Evolutionary conservation across 352 stramenopile genomes (phyloP).

Genomic region (Phytophthora multivora): DNA sequence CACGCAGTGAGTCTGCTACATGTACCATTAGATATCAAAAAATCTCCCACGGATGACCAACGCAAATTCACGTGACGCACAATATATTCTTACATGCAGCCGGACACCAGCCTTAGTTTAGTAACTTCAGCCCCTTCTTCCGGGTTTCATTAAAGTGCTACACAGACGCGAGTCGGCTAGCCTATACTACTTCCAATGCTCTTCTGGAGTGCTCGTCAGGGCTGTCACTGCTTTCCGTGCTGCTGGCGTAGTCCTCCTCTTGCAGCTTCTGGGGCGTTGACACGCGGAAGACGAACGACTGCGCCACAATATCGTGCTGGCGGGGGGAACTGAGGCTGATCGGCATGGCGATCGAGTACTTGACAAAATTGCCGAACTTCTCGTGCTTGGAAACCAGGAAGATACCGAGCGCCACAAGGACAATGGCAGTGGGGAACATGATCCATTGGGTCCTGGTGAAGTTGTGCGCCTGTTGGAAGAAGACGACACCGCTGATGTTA

Average conservation of each 20-base stretch:
- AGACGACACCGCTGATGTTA: conserved; percentile 88
- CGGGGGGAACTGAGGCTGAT: conserved; percentile 85
- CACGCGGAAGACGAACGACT: conserved; percentile 90
- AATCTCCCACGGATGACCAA: too few relatives aligned
- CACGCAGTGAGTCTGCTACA: background rate
- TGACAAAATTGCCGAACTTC: conserved; percentile 89
- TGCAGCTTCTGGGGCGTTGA: conserved; percentile 76
- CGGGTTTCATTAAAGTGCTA: conserved; percentile 41
- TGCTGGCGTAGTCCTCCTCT: conserved; percentile 63
- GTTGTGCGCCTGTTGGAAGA: conserved; percentile 86
- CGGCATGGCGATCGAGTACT: conserved; percentile 89
- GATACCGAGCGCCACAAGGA: conserved; percentile 77
- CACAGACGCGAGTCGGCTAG: conserved; percentile 12
- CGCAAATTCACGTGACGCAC: conserved; percentile 26
- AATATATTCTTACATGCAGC: conserved; percentile 36
- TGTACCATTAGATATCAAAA: too few relatives aligned
- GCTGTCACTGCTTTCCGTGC: conserved; percentile 47
- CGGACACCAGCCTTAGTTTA: conserved; percentile 1
- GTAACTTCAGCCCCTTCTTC: conserved; percentile 33
- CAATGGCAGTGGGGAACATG: conserved; percentile 78
- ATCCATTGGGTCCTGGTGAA: conserved; percentile 86
- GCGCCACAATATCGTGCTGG: conserved; percentile 87
- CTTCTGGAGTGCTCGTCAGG: conserved; percentile 37
- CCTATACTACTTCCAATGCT: conserved; percentile 58
- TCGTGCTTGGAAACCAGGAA: conserved; percentile 86